Evolutionary conservation across 805 yeast genomes (phyloP).

Genomic region (Yamadazyma kitorensis): DNA sequence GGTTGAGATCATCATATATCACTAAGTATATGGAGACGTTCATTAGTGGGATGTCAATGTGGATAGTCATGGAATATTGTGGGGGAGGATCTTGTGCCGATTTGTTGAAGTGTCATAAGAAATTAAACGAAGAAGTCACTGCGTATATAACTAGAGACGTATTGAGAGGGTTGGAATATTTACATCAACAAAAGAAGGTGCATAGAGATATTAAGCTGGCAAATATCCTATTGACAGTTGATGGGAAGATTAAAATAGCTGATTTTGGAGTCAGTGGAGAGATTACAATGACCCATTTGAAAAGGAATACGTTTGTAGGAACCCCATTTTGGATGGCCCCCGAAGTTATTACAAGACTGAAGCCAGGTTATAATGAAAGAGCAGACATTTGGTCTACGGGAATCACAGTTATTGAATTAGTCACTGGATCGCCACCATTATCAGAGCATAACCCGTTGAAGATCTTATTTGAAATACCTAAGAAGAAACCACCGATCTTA

Average conservation of each 20-base stretch:
- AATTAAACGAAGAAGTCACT: conserved; percentile 56
- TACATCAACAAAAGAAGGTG: conserved; percentile 72
- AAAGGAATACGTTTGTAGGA: conserved; percentile 81
- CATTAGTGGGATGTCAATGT: conserved; percentile 64
- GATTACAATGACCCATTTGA: conserved; percentile 50
- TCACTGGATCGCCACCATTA: conserved; percentile 80
- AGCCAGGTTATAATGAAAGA: conserved; percentile 70
- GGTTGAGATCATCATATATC: conserved; percentile 61
- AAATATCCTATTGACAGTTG: conserved; percentile 68
- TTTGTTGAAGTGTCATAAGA: conserved; percentile 54
- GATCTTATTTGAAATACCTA: conserved; percentile 69
- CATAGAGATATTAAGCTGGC: conserved; percentile 93
- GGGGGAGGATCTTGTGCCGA: conserved; percentile 93
- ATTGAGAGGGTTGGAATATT: conserved; percentile 67
- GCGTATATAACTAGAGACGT: conserved; percentile 63
- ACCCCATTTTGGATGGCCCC: conserved; percentile 99
- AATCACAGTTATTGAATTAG: conserved; percentile 82
- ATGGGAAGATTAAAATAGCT: conserved; percentile 75
- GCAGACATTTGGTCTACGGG: conserved; percentile 98
- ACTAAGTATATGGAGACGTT: conserved; percentile 63
- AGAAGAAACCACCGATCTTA: conserved; percentile 58
- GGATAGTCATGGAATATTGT: conserved; percentile 93
- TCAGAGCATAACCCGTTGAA: conserved; percentile 73
- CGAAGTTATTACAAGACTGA: conserved; percentile 64
- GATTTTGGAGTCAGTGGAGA: conserved; percentile 95